Evolutionary conservation across 257 asterid species (phyloP), one percentile per base, ranked within the genome.

Genomic region (Haberlea rhodopensis): DNA sequence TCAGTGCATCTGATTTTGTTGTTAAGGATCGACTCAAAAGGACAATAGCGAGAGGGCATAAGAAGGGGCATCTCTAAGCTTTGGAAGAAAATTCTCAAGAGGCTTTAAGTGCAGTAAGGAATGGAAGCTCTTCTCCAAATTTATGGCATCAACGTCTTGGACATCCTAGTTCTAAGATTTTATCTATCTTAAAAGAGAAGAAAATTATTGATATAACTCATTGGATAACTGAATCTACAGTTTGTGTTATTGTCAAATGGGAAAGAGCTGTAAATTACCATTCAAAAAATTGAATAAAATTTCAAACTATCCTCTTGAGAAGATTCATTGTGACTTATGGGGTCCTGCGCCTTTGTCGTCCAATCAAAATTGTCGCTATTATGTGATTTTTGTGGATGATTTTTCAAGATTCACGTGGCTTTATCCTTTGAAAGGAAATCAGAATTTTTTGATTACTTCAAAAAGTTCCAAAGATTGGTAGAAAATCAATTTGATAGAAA

Each of bases 281-380:
- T 70, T 70, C 5, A 16, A 43, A 19, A 8, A 1, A 11, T 11
- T 6, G 3, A 70, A 53, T 45, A 62, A 21, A 31, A 21, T 15
- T 0, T 70, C 18, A n/a, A 2, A 8, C 0, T 16, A 6, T 55
- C 25, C 29, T 8, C 52, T 55, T 19, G 70, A 54, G 22, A 70
- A 70, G 22, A 34, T 69, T 0, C 57, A 69, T 37, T 52, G 54
- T 31, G 60, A 68, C 57, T 31, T 68, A 25, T 57, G 34, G 72
- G 66, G 72, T 13, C 46, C 51, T 0, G 9, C 59, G 2, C 66
- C 59, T 31, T 3, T 48, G 0, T 48, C 22, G 16, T 68, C 72
- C n/a, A 48, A 49, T 32, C 23, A 67, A 55, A 26, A 7, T 11
- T 53, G 25, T 18, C 19, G 23, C 7, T 67, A 34, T 22, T 56